Evolutionary conservation across 495 filamentous ascomycete genomes (phyloP).

Genomic region (Penicillium fimorum): DNA sequence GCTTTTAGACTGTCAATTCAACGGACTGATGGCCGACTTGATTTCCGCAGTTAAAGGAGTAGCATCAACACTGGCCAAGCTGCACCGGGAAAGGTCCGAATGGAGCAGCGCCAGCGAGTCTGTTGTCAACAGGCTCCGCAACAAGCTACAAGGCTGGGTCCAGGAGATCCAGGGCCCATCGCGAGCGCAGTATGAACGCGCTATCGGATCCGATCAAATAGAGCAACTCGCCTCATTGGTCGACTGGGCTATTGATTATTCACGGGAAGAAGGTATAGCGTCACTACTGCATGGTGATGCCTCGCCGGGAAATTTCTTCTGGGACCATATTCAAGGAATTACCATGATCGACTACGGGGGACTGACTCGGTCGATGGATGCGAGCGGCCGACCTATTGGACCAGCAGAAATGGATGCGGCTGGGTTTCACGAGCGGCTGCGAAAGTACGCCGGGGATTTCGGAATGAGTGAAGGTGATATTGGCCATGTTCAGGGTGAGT

Average conservation of each 20-base stretch:
- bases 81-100: not conserved
- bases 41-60: not conserved
- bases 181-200: not conserved
- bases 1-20: not conserved
- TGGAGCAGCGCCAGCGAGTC: not conserved
- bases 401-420: slow-evolving; percentile 3
- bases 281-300: not conserved
- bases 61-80: not conserved
- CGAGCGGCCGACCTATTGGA: not conserved
- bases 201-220: slow-evolving; percentile 1
- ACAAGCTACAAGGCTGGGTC: not conserved
- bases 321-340: not conserved
- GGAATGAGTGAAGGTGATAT: slow-evolving; percentile 2
- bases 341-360: slow-evolving; percentile 2
- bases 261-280: not conserved
- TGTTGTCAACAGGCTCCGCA: not conserved
- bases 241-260: not conserved
- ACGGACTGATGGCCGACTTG: not conserved
- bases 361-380: not conserved
- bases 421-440: slow-evolving; percentile 1
- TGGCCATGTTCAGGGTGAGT: not conserved
- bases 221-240: not conserved
- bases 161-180: not conserved
- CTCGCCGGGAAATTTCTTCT: not conserved
- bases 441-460: slow-evolving; percentile 1